Percentiles rank a stretch among this genome's conserved stretches.
These are phyloP conservation scores for button mushroom (Agaricus bisporus) DNA, from an alignment of 768 basidiomycete genomes.

Conservation along the genomic window DNA sequence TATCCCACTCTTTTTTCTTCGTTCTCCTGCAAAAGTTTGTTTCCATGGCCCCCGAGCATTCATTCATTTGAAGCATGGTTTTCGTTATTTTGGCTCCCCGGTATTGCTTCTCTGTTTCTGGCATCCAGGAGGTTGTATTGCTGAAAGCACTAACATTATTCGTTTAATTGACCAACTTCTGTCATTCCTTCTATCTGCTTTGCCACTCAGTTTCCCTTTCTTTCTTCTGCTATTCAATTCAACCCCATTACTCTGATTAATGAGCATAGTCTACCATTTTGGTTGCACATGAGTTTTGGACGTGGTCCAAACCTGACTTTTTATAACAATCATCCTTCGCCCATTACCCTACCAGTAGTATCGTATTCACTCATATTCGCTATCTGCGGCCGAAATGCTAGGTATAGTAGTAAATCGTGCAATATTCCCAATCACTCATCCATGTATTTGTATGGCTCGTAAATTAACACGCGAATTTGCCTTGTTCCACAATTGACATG, in stretches of 20 bases:
- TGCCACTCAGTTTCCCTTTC: constrained; percentile 11
- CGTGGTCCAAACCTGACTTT: not conserved
- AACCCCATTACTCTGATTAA: constrained; percentile 4
- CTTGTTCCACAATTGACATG: constrained; percentile 11
- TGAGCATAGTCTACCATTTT: constrained; percentile 1
- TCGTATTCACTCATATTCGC: constrained; percentile 40
- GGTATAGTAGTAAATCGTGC: constrained; percentile 43
- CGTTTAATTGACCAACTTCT: constrained; percentile 24
- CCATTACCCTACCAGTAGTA: constrained; percentile 19
- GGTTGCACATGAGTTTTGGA: not conserved
- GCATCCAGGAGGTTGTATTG: constrained; percentile 39
- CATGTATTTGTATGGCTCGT: constrained; percentile 46
- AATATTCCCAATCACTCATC: constrained; percentile 16
- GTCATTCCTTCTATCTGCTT: constrained; percentile 19
- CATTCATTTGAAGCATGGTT: constrained; percentile 14
- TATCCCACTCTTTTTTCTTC: constrained; percentile 1
- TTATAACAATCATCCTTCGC: constrained; percentile 1
- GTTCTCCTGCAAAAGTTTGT: not conserved
- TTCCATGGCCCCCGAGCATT: not conserved
- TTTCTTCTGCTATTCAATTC: constrained; percentile 1
- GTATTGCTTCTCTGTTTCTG: constrained; percentile 22
- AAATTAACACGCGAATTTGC: constrained; percentile 12
- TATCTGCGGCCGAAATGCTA: constrained; percentile 38
- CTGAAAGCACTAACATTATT: constrained; percentile 31
- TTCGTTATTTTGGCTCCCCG: constrained; percentile 18